Evolutionary conservation across 140 eudicot species (phyloP).

Genomic region (Cichorium intybus): DNA sequence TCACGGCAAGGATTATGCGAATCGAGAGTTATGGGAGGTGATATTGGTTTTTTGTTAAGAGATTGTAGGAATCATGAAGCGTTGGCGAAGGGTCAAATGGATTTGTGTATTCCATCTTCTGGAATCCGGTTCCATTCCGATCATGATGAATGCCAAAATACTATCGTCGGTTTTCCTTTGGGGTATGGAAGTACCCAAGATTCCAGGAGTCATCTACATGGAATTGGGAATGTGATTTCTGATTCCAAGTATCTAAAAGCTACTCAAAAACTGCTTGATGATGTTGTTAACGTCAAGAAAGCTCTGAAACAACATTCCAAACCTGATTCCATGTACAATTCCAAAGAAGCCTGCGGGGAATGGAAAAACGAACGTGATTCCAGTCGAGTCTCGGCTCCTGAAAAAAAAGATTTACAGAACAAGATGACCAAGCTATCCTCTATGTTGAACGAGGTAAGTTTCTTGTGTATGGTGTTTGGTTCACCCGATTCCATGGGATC

Average conservation of each 20-base stretch:
- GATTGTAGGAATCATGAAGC: conserved; percentile 36
- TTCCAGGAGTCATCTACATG: conserved; percentile 26
- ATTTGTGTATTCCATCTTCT: conserved; percentile 32
- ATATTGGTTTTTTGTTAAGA: conserved; percentile 28
- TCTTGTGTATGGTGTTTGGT: too few relatives aligned
- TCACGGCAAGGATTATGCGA: conserved; percentile 40
- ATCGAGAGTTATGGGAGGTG: conserved; percentile 32
- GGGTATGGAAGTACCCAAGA: conserved; percentile 26
- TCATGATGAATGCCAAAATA: conserved; percentile 32
- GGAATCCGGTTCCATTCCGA: conserved; percentile 33
- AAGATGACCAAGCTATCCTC: conserved; percentile 63
- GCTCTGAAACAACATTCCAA: conserved; percentile 44
- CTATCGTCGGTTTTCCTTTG: conserved; percentile 21
- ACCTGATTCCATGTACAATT: conserved; percentile 34
- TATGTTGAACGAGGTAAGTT: conserved; percentile 72
- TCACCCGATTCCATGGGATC: not conserved
- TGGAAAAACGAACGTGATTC: conserved; percentile 33
- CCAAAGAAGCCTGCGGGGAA: conserved; percentile 32
- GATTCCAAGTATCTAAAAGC: conserved; percentile 65
- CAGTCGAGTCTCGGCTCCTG: conserved; percentile 42
- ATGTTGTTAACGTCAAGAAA: conserved; percentile 64
- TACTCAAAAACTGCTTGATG: conserved; percentile 70
- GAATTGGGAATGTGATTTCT: conserved; percentile 39
- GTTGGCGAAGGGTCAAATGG: conserved; percentile 28
- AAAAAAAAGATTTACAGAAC: conserved; percentile 58